Base-by-base conservation (phyloP, 2,329 filamentous ascomycete genomes). In the Fusarium proliferatum region DNA sequence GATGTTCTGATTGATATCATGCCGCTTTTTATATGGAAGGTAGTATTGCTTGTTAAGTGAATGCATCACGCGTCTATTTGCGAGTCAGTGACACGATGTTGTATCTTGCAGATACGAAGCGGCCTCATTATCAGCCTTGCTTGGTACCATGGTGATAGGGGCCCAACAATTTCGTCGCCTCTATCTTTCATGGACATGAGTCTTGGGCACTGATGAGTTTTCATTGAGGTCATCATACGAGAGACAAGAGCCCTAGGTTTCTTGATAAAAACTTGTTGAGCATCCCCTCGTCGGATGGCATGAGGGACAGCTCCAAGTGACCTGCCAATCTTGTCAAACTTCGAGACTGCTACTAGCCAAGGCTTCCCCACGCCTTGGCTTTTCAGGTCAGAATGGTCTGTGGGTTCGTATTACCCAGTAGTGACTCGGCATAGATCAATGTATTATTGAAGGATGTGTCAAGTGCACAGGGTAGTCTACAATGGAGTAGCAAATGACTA, bases 131-230 rank as follows among this genome's bases (percentile, higher is more conserved):
- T 11, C 21, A 23, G 38, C 11, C 26, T 56, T 17, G n/a, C n/a
- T 36, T 26, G 16, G 16, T 34, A 11, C 16, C 16, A 19, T 36
- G 2, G 9, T 2, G 26, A 28, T 28, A 28, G 26, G 26, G 26
- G 26, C 26, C 11, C 11, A 26, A 19, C 12, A 19, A 10, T 7
- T 1, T 0, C 2, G 3, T 4, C 4, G 1, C 9, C 4, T 15
- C 19, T 36, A 9, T 3, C 12, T 9, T 6, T 16, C 26, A 15
- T 5, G 1, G 0, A 21, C 2, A 5, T 0, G 0, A 15, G 12
- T 0, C 6, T 5, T 5, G 3, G 3, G 0, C 6, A 10, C 26
- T 28, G 19, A 10, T 17, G 6, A 2, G 3, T 3, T 10, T 7
- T 5, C 12, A 42, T 21, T 4, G 5, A 15, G 4, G 9, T 8